Base-by-base conservation (phyloP, 306 rosid genomes). In the Alnus rubra region DNA sequence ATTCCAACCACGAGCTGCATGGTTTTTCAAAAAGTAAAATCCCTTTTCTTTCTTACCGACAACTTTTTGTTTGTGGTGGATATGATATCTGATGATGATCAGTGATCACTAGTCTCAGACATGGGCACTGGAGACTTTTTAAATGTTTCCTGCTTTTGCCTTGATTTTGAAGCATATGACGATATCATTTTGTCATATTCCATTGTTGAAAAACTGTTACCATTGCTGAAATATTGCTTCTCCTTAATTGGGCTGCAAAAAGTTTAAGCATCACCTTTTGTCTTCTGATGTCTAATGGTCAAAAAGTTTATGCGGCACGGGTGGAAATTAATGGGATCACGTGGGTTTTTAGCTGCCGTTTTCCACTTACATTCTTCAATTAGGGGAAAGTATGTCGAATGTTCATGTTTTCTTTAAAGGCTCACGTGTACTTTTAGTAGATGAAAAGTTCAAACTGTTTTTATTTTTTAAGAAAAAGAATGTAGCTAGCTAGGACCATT, bases 221-320 rank as follows among this genome's bases (percentile, higher is more conserved):
- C 55, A 49, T 74, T 71, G 58, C 76, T 87, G 83, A 23, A 23
- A 23, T 23, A 6, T 82, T 70, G 88, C 78, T 87, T 87, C 85
- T 71, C 79, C 0, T 62, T 30, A 23, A 23, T 23, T 63, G 11
- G 7, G 69, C 7, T 9, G 1, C 69, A 48, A 76, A 69, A 78
- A 53, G 9, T 14, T 76, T 30, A 77, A 71, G 83, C 78, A 82
- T 84, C 2, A 84, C 76, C 16, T 18, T 74, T 65, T 16, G 13
- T 23, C 28, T 23, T 23, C 2, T 33, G 69, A 23, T 72, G 63
- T 0, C 1, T 53, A 50, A 28, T 73, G 82, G 90, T 87, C 90
- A 87, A 87, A 82, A 82, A 84, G 71, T 75, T 77, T 39, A 71
- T 85, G 90, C 85, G 77, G 44, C 70, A 69, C 35, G 73, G 18